Evolutionary conservation across 306 rosid genomes (phyloP).

Genomic region (Dalbergia cultrata): DNA sequence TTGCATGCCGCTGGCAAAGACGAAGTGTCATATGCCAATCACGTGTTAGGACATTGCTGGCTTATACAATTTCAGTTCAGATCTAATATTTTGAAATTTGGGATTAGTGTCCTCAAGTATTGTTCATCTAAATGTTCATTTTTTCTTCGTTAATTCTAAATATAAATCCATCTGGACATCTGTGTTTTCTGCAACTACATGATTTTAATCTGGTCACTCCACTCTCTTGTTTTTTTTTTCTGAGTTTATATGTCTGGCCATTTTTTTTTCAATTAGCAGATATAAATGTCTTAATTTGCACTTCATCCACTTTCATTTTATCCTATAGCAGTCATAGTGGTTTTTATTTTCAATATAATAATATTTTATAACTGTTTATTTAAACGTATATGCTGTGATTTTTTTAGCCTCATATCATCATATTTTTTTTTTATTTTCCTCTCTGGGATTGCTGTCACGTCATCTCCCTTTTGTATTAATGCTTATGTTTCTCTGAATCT

Average conservation of each 20-base stretch:
- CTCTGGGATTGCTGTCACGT: conserved; percentile 2
- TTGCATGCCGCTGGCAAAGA: neutral
- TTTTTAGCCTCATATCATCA: conserved; percentile 3
- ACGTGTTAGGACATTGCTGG: conserved; percentile 26
- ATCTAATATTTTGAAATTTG: neutral
- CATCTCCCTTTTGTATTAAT: conserved; percentile 11
- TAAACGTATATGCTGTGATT: conserved; percentile 18
- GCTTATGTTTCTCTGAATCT: conserved; percentile 42
- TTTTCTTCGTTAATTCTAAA: conserved; percentile 12
- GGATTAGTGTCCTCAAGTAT: neutral
- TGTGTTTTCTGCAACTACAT: neutral
- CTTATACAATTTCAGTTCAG: neutral
- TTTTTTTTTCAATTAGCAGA: neutral
- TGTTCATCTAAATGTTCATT: conserved; percentile 9
- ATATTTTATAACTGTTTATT: neutral
- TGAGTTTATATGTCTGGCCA: neutral
- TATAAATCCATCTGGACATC: conserved; percentile 31
- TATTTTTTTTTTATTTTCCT: neutral
- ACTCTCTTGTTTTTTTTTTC: neutral
- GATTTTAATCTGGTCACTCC: conserved; percentile 8
- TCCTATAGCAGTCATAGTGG: neutral
- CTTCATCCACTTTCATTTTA: neutral
- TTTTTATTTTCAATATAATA: neutral
- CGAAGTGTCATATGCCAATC: neutral
- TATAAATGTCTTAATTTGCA: neutral